These are phyloP conservation scores for Boletus patriciae DNA, from an alignment of 768 basidiomycete species.

Conservation along the genomic window DNA sequence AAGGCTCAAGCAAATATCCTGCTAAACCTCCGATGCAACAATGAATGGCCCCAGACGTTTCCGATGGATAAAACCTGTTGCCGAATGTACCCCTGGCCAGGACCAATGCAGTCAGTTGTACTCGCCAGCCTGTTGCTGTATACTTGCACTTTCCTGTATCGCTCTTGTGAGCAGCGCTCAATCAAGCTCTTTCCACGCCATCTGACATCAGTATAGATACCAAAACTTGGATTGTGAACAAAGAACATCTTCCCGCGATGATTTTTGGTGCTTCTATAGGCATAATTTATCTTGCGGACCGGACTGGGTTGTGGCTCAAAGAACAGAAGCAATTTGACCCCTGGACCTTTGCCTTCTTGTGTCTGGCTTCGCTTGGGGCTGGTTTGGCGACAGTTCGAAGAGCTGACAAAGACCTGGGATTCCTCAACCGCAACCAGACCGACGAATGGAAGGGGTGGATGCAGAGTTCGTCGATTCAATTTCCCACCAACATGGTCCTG, in stretches of 20 bases:
- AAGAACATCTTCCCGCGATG: conserved; percentile 41
- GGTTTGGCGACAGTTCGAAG: conserved; percentile 69
- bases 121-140: conserved; percentile 47
- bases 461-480: conserved; percentile 62
- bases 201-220: conserved; percentile 18
- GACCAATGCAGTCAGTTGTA: conserved; percentile 53
- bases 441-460: conserved; percentile 99
- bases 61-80: conserved; percentile 82
- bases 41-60: conserved; percentile 56
- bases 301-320: conserved; percentile 86
- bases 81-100: conserved; percentile 68
- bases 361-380: conserved; percentile 47
- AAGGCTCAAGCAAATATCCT: conserved; percentile 74
- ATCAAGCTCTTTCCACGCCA: conserved; percentile 8
- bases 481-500: background rate
- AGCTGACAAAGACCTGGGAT: conserved; percentile 80
- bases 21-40: conserved; percentile 80
- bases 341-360: conserved; percentile 65
- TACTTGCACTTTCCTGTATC: conserved; percentile 50
- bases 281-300: conserved; percentile 77
- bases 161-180: conserved; percentile 29
- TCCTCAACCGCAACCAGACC: conserved; percentile 89
- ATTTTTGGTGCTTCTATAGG: conserved; percentile 65
- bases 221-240: conserved; percentile 19
- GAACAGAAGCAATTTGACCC: conserved; percentile 83